Base-by-base conservation (phyloP, 2,329 filamentous ascomycete genomes). In the Gnomoniopsis sp. region DNA sequence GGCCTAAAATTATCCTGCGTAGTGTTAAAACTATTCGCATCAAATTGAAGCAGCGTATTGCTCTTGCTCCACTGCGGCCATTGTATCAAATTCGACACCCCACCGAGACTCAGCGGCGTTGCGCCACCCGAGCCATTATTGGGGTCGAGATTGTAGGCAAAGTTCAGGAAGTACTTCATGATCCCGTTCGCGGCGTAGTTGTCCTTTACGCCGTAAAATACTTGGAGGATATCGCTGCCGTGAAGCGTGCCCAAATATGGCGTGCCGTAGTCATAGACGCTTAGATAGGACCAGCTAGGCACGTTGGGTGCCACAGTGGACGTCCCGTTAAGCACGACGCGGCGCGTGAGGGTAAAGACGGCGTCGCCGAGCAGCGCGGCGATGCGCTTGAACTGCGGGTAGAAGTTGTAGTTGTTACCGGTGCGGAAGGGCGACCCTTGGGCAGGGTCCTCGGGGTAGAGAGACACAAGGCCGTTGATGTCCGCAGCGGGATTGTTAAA, bases 171-270 rank as follows among this genome's bases (percentile, higher is more conserved):
- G 71, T 92, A 93, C 1, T 80, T 82, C 58, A 87, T 81, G 47
- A 86, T 85, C 10, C 82, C 79, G 7, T 67, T 70, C 33, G 81
- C 81, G 1, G 87, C 86, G 59, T 86, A 82, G 68, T 89, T 85
- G 12, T 84, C 80, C 50, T 82, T 66, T 15, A 88, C 70, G 1
- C 87, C 87, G 59, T 83, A 86, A 63, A 90, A 91, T 0, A 89
- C 81, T 68, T 89, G 84, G 3, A 90, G 64, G 1, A 92, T 65
- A 64, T 93, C 90, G 1, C 81, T 84, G 15, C 74, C 87, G 70
- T 95, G 91, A 72, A 91, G 89, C 0, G 89, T 93, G 21, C 90
- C 90, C 0, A 93, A 71, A 50, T 93, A 72, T 0, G 90, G 88
- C 0, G 85, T 88, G 12, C 87, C 87, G 68, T 87, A 84, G 74